These are phyloP conservation scores for Macrophomina tecta DNA, from an alignment of 2,329 filamentous ascomycete genomes.

Conservation along the genomic window DNA sequence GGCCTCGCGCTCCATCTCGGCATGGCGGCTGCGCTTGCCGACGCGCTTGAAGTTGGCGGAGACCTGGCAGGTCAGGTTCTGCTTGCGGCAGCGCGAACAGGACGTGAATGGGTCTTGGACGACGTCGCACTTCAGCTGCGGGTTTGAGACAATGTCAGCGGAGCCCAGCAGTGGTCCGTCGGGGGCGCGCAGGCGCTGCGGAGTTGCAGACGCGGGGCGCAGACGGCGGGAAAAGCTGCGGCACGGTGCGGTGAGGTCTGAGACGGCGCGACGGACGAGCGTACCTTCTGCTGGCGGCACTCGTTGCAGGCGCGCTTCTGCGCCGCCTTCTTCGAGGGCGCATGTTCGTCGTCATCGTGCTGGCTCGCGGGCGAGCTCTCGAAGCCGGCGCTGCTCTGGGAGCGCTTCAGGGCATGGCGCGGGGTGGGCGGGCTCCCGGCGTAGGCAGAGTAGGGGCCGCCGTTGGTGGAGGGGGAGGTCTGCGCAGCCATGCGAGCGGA, in stretches of 20 bases:
- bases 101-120: conserved; percentile 79
- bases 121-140: conserved; percentile 80
- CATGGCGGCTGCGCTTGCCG: conserved; percentile 81
- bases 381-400: conserved; percentile 35
- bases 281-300: conserved; percentile 84
- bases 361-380: conserved; percentile 46
- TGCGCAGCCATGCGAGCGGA: conserved; percentile 24
- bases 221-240: not conserved
- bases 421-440: conserved; percentile 24
- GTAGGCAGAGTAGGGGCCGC: conserved; percentile 22
- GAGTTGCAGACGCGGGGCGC: not conserved
- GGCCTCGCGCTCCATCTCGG: conserved; percentile 86
- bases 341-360: conserved; percentile 37
- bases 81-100: conserved; percentile 78
- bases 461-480: conserved; percentile 28
- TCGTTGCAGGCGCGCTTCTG: conserved; percentile 82
- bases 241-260: not conserved
- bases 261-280: conserved; percentile 18
- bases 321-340: conserved; percentile 33
- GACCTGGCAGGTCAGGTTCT: conserved; percentile 84
- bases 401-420: conserved; percentile 26
- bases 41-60: conserved; percentile 87
- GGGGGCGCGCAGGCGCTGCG: not conserved
- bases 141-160: conserved; percentile 33
- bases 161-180: not conserved